A percentile compares a stretch with the other conserved stretches of the same genome.
Conservation (phyloP, 2,329 filamentous ascomycete genomes). For the Canariomyces notabilis region DNA sequence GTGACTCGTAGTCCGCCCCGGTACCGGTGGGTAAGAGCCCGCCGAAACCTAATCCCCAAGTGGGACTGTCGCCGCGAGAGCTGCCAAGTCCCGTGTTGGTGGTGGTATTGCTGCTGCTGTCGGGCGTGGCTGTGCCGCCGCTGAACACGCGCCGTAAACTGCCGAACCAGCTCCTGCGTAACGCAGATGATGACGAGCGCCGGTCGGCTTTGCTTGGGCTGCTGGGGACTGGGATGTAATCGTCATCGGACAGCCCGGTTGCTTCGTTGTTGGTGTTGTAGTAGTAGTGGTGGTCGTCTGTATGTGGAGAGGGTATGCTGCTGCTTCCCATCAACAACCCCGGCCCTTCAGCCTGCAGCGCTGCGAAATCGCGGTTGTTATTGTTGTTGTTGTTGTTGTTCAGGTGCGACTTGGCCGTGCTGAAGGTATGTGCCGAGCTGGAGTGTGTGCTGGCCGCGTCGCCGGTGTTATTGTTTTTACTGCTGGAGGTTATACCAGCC, state of each 20-base stretch:
- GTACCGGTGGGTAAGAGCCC: no score
- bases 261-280: constrained; percentile 1
- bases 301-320: no score
- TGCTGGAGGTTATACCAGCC: neutral
- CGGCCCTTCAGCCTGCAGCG: constrained; percentile 50
- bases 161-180: constrained; percentile 61
- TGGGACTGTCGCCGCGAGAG: constrained; percentile 16
- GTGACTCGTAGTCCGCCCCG: constrained; percentile 45
- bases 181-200: constrained; percentile 28
- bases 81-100: no score
- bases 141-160: constrained; percentile 61
- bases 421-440: constrained; percentile 30
- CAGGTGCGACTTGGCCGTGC: constrained; percentile 42
- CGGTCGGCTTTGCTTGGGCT: constrained; percentile 54
- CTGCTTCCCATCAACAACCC: constrained; percentile 41
- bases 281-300: no score
- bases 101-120: constrained; percentile 18
- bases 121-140: constrained; percentile 31
- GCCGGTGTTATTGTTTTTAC: neutral
- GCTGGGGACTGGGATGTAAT: constrained; percentile 35
- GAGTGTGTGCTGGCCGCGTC: constrained; percentile 18
- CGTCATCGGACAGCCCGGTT: constrained; percentile 18
- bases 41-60: no score
- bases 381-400: no score
- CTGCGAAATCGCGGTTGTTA: no score